phyloP scores from a whole-genome alignment of 2,329 filamentous ascomycete genomes.

The Leptoxyphium fumago region DNA sequence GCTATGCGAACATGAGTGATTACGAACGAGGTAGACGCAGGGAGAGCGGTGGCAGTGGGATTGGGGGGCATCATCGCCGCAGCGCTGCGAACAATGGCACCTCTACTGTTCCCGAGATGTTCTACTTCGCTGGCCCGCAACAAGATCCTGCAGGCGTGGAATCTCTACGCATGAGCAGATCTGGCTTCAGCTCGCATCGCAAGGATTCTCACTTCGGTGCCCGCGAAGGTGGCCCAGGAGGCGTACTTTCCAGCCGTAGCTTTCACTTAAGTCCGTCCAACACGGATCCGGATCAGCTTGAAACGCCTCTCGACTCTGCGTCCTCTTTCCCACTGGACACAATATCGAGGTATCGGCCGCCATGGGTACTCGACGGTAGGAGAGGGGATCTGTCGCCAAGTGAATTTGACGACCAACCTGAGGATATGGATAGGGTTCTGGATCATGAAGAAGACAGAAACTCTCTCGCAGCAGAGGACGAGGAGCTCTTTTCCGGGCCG shows the following conservation, averaged over 20 bases:
- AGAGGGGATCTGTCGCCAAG: neutral
- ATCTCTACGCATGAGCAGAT: constrained; percentile 16
- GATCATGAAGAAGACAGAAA: neutral
- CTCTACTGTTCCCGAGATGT: constrained; percentile 47
- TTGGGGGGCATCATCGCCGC: constrained; percentile 2
- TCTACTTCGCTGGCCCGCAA: constrained; percentile 6
- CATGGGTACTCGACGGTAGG: neutral
- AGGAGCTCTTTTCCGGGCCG: constrained; percentile 96
- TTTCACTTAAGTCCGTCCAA: constrained; percentile 10
- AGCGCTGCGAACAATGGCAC: constrained; percentile 1
- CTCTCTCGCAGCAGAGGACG: constrained; percentile 54
- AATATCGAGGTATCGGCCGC: neutral
- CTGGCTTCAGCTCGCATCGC: constrained; percentile 17
- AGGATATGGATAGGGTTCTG: neutral
- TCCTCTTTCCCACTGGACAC: constrained; percentile 14
- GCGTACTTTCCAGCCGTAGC: constrained; percentile 9
- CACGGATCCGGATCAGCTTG: constrained; percentile 7
- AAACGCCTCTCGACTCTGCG: neutral
- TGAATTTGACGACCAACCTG: neutral
- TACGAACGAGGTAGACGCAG: constrained; percentile 31
- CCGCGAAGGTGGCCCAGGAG: neutral
- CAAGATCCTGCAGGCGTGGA: constrained; percentile 18
- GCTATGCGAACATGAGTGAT: constrained; percentile 92
- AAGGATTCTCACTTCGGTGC: constrained; percentile 42
- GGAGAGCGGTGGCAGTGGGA: constrained; percentile 27